Base-by-base conservation (phyloP, 2,329 filamentous ascomycete genomes). In the Aschersonia sp. region DNA sequence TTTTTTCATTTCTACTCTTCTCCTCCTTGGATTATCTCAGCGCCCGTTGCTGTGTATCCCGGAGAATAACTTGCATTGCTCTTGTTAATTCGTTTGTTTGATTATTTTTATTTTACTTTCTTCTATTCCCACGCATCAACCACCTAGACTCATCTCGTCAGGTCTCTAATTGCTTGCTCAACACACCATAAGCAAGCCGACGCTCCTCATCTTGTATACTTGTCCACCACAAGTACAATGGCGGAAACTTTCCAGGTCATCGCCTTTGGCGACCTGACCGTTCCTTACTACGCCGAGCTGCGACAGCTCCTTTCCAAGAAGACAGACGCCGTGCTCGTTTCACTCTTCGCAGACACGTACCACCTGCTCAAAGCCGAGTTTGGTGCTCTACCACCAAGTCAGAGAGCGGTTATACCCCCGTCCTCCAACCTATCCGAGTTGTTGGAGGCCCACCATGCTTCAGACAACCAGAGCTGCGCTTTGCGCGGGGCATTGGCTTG, bases 241-340 rank as follows among this genome's bases (percentile, higher is more conserved):
- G 43, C 29, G 29, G 30, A 33, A 6, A 14, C 31, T 5, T 42
- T 42, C 4, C 43, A 44, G 12, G 12, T 47, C 14, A 37, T 43
- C 30, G 46, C 33, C 30, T 47, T 47, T 29, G 46, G 46, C 30
- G 46, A 47, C 31, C 42, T 43, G 41, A 30, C 46, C 5, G 46
- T 43, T 37, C 41, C 46, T 3, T 47, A 43, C n/a, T 41, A 43
- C n/a, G 9, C 40, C 5, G 46, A 47, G 31, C 33, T 47, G 6
- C 39, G 31, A 8, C 12, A 11, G 9, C 31, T 43, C 3, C n/a
- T 47, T 9, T 32, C 46, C 5, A 29, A 43, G 22, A 47, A 47
- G 41, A 43, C 32, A 11, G 30, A 43, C n/a, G 30, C 42, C 14
- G 33, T 44, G 7, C 22, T 46, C 4, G 45, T 35, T 32, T 30